Evolutionary conservation across 306 rosid genomes (phyloP), one percentile per base, ranked within the genome.

Genomic region (Lathyrus aphaca): DNA sequence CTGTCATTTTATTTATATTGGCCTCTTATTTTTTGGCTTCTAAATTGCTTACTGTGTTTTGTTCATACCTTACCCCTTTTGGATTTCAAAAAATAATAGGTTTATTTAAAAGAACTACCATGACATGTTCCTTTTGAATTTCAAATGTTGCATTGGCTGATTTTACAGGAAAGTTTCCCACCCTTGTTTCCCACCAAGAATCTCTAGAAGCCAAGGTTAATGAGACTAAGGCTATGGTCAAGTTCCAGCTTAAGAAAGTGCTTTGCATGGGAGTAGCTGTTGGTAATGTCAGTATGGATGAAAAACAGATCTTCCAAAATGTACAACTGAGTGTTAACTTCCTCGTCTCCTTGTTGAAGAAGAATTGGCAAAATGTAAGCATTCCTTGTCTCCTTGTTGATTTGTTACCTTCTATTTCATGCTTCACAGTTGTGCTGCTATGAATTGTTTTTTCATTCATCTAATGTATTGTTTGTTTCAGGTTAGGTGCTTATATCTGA

Each of bases 221-320:
- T 8, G 96, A 92, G 85, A 87, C 89, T 0, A 92, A 92, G 75
- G 97, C 97, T 1, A 89, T 74, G 85, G 88, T 92, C 0, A 89
- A 92, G 68, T 89, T 92, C 74, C 97, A 92, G 77, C 79, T 92
- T 27, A 92, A 92, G 79, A 92, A 86, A 87, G 96, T 89, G 51
- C 90, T 92, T 14, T 89, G 95, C 69, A 89, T 92, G 96, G 97
- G 96, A 58, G 95, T 92, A 29, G 97, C 92, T 8, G 96, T 89
- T 1, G 97, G 97, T 1, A 92, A 92, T 62, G 79, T 84, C 10
- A 80, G 89, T 11, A 91, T 89, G 97, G 97, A 91, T 62, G 96
- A 91, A 84, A 91, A 91, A 39, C 97, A 89, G 68, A 80, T 89
- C 79, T 91, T 91, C 70, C 97, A 91, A 58, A 91, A 91, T 13